Percentiles rank a stretch among this genome's conserved stretches.
Conservation (phyloP, 768 basidiomycete species). For the Suillus lakei region DNA sequence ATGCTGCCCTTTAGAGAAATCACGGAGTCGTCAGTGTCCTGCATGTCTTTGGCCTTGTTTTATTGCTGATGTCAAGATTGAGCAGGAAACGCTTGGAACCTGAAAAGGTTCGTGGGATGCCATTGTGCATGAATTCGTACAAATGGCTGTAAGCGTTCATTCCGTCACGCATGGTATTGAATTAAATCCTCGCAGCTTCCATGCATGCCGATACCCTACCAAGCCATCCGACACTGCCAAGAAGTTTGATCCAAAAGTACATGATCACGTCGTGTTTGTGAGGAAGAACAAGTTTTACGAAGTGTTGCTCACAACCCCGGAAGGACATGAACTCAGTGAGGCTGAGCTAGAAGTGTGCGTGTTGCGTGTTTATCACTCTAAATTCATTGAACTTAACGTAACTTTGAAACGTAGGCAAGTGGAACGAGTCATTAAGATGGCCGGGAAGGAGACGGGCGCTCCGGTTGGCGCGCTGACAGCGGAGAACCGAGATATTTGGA, state of each 20-base stretch:
- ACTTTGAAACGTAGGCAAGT: slow-evolving; percentile 53
- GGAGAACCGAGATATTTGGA: slow-evolving; percentile 91
- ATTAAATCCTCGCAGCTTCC: slow-evolving; percentile 62
- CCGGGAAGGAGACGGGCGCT: slow-evolving; percentile 50
- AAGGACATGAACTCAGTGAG: slow-evolving; percentile 74
- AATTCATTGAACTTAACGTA: slow-evolving; percentile 13
- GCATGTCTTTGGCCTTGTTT: slow-evolving; percentile 10
- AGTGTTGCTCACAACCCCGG: slow-evolving; percentile 67
- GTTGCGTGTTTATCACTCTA: not conserved
- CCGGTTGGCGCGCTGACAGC: slow-evolving; percentile 85
- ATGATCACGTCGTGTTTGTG: slow-evolving; percentile 91
- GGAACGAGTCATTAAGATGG: slow-evolving; percentile 65
- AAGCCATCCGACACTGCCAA: slow-evolving; percentile 82
- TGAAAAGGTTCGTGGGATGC: slow-evolving; percentile 77
- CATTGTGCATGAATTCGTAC: slow-evolving; percentile 93
- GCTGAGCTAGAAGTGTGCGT: slow-evolving; percentile 79
- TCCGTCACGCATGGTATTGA: not conserved
- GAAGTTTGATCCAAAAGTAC: slow-evolving; percentile 73
- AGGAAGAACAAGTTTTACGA: slow-evolving; percentile 92
- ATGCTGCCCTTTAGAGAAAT: slow-evolving; percentile 85
- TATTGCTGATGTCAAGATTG: not conserved
- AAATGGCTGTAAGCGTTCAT: slow-evolving; percentile 77
- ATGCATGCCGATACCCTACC: slow-evolving; percentile 86
- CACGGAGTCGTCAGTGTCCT: slow-evolving; percentile 68
- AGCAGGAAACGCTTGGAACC: slow-evolving; percentile 79